Evolutionary conservation across 345 rosid species (phyloP), one percentile per base, ranked within the genome.

Genomic region (Lepidium africanum): DNA sequence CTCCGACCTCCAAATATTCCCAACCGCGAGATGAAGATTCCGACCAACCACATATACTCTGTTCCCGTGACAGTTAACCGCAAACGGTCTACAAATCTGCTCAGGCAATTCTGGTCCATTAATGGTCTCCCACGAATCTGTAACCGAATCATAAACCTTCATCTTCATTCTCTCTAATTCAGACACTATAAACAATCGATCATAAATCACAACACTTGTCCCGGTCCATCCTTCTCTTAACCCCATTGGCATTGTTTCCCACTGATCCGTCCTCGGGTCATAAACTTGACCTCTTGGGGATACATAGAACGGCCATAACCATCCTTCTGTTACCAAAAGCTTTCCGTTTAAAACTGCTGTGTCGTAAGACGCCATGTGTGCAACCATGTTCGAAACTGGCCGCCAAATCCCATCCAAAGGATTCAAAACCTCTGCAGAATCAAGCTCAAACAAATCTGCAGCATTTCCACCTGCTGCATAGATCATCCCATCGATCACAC

Each of bases 171-270:
- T 83, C 81, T 91, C 94, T 5, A 80, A 81, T 69, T 91, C 96
- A 1, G 94, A 83, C 12, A 91, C 96, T 70, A 89, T 84, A 65
- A 91, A 91, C 65, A 91, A 80, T 59, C 78, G 82, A 10, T 81
- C 92, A 16, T 87, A 78, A 10, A 87, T 79, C 56, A 91, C 94
- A 0, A 89, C 90, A 63, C 96, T 91, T 2, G 96, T 85, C 57
- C 97, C 97, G 2, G 96, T 89, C 97, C 97, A 91, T 13, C 97
- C 97, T 83, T 91, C 94, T 65, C 86, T 77, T 59, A 91, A 55
- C 65, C 96, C 96, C 43, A 75, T 83, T 5, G 89, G 75, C 97
- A 91, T 91, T 41, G 64, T 78, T 70, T 91, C 92, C 94, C 97
- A 89, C n/a, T 65, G 72, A 64, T 88, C 75, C 0, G 80, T 77